Evolutionary conservation across 2,329 filamentous ascomycete genomes (phyloP), one percentile per base, ranked within the genome.

Genomic region (Macrophomina pseudophaseolina): DNA sequence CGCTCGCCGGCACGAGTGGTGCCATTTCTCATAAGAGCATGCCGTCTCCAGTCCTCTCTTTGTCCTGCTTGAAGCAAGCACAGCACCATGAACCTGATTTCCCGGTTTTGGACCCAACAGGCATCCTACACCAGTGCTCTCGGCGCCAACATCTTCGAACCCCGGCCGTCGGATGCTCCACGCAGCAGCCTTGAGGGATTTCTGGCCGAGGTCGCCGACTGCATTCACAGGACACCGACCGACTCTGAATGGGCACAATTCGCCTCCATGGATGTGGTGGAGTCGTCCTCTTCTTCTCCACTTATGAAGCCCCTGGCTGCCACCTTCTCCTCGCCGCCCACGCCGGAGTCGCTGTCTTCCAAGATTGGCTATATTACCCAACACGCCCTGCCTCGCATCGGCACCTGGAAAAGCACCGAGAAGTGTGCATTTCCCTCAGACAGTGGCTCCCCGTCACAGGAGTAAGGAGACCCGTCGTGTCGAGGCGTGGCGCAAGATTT

Each of bases 21-120:
- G 58, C 30, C 58, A 38, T 62, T 38, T 6, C 30, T 46, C 44
- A 46, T 33, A 46, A 33, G 38, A 42, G 14, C 40, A 62, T 49
- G 44, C 32, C 40, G n/a, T 23, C 44, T 35, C 44, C n/a, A 32
- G 12, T 23, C 33, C 42, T 38, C 58, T 51, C 58, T 18, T 23
- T 44, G 38, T 40, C 58, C 32, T 49, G 32, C 12, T 49, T 49
- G 30, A n/a, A 49, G 30, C 30, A 14, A 18, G 44, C 32, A 32
- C 58, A 23, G 42, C 58, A 49, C 30, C 58, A 62, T 62, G 58
- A 62, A 62, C 32, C 32, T 62, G 58, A 62, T 62, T 14, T 49
- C 42, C n/a, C 44, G 32, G 44, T 44, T 49, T 14, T 62, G 48
- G 11, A 49, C 42, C 7, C n/a, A 30, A 28, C 42, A 32, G 28